These are phyloP conservation scores for Mycena crocata DNA, from an alignment of 768 basidiomycete species.

Conservation along the genomic window DNA sequence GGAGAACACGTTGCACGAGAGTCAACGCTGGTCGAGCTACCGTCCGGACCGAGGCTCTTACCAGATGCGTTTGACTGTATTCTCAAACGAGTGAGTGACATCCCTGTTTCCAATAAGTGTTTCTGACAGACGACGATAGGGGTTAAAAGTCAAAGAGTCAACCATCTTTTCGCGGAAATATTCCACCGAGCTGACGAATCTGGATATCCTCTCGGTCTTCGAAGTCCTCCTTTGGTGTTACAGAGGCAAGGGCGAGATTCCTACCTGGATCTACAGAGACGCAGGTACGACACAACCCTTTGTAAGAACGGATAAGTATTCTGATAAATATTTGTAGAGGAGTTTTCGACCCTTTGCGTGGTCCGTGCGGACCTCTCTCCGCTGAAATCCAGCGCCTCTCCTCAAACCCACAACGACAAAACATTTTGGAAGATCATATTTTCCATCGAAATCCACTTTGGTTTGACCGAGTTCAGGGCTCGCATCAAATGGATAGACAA, in stretches of 20 bases:
- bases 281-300: constrained; percentile 56
- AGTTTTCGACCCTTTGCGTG: constrained; percentile 82
- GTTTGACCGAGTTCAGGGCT: constrained; percentile 84
- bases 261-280: constrained; percentile 79
- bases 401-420: constrained; percentile 73
- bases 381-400: constrained; percentile 74
- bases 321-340: constrained; percentile 51
- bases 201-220: constrained; percentile 81
- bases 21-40: constrained; percentile 77
- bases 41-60: constrained; percentile 80
- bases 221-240: constrained; percentile 90
- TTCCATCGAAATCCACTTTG: constrained; percentile 86
- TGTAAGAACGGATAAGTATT: not conserved
- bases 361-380: constrained; percentile 84
- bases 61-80: constrained; percentile 89
- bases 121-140: constrained; percentile 48
- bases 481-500: constrained; percentile 87
- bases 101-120: constrained; percentile 3
- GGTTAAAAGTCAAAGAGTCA: constrained; percentile 83
- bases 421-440: constrained; percentile 89
- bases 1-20: constrained; percentile 73
- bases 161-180: constrained; percentile 86
- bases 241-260: constrained; percentile 76
- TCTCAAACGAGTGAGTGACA: constrained; percentile 72
- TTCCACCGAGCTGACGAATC: constrained; percentile 82